phyloP scores from a whole-genome alignment of 2,329 filamentous ascomycete species.

The Aspergillus costaricaensis region DNA sequence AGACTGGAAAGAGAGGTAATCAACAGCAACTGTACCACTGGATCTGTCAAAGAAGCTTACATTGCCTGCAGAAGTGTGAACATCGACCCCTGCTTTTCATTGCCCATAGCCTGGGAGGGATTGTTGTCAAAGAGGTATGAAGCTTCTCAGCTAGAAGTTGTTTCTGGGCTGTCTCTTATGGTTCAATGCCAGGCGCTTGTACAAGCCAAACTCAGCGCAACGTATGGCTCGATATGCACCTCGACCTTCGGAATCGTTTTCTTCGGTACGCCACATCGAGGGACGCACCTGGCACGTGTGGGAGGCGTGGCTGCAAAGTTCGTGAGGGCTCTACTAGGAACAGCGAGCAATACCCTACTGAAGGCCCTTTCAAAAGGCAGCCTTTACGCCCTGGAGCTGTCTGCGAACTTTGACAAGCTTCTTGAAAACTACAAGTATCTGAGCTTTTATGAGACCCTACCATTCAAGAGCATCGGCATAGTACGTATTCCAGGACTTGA shows the following conservation, averaged over 20 bases:
- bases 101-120: conserved; percentile 31
- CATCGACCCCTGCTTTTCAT: conserved; percentile 30
- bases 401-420: conserved; percentile 17
- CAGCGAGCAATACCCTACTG: conserved; percentile 24
- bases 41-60: not conserved
- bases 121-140: conserved; percentile 32
- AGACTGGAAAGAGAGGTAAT: conserved; percentile 16
- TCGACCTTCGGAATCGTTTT: conserved; percentile 26
- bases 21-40: not conserved
- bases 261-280: conserved; percentile 30
- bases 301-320: conserved; percentile 23
- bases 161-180: not conserved
- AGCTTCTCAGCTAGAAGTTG: not conserved
- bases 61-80: conserved; percentile 5
- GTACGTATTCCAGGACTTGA: conserved; percentile 1
- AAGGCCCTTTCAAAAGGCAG: conserved; percentile 23
- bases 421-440: conserved; percentile 16
- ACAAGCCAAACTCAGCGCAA: conserved; percentile 19
- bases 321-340: conserved; percentile 18
- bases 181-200: conserved; percentile 14
- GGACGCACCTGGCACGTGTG: conserved; percentile 20
- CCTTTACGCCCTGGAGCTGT: conserved; percentile 17
- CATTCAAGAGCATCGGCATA: conserved; percentile 17
- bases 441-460: conserved; percentile 19
- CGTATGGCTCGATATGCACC: conserved; percentile 18